Conservation (phyloP, 495 filamentous ascomycete genomes). For the Penicillium paxilli region DNA sequence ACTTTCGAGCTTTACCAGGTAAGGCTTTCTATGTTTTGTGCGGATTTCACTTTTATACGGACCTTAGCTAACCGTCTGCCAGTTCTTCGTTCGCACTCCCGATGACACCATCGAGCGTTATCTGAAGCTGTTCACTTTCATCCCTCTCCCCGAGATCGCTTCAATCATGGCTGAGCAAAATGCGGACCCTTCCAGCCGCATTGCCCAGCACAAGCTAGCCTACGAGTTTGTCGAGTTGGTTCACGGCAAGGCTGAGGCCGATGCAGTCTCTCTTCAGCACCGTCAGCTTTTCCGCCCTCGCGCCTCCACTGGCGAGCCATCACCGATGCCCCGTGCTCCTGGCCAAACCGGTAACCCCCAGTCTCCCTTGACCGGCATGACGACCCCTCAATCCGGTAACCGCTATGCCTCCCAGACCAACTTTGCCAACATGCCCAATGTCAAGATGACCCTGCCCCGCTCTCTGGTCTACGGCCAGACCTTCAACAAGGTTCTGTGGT, state of each 20-base stretch:
- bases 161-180: slow-evolving; percentile 65
- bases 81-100: slow-evolving; percentile 83
- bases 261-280: slow-evolving; percentile 58
- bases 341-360: slow-evolving; percentile 16
- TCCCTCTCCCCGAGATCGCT: slow-evolving; percentile 65
- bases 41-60: neutral
- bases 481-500: slow-evolving; percentile 64
- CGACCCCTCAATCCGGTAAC: slow-evolving; percentile 43
- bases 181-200: slow-evolving; percentile 62
- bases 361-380: slow-evolving; percentile 24
- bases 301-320: slow-evolving; percentile 39
- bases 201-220: slow-evolving; percentile 81
- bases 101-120: slow-evolving; percentile 78
- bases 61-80: slow-evolving; percentile 16
- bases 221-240: slow-evolving; percentile 75
- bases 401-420: slow-evolving; percentile 43
- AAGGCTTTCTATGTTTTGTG: neutral
- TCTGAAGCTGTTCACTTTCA: slow-evolving; percentile 88
- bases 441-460: slow-evolving; percentile 62
- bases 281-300: slow-evolving; percentile 53
- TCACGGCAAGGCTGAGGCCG: slow-evolving; percentile 65
- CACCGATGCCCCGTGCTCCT: slow-evolving; percentile 34
- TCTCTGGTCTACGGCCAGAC: slow-evolving; percentile 62
- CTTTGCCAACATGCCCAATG: slow-evolving; percentile 47
- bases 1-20: slow-evolving; percentile 84